A percentile compares a stretch with the other conserved stretches of the same genome.
These are phyloP conservation scores for Lotmaria passim DNA, from an alignment of 208 protist species.

Conservation along the genomic window DNA sequence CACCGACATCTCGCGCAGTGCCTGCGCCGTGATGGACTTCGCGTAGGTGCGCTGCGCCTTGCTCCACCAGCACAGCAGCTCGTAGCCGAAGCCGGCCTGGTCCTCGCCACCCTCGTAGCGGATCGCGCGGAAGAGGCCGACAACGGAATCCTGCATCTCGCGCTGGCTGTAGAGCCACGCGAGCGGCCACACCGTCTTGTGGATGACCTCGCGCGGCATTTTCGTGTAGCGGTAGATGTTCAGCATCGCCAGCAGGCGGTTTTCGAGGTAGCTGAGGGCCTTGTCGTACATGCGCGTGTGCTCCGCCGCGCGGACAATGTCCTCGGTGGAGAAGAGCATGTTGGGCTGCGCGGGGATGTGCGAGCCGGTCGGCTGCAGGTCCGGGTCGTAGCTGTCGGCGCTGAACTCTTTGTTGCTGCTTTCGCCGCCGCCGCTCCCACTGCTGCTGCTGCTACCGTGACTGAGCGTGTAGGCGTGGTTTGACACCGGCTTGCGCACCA, in stretches of 20 bases:
- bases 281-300: slow-evolving; percentile 92
- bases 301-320: slow-evolving; percentile 83
- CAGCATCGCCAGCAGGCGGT: slow-evolving; percentile 67
- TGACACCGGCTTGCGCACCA: slow-evolving; percentile 19
- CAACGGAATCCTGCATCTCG: slow-evolving; percentile 92
- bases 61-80: slow-evolving; percentile 88
- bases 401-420: slow-evolving; percentile 27
- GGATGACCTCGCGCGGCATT: slow-evolving; percentile 78
- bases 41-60: slow-evolving; percentile 85
- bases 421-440: slow-evolving; percentile 13
- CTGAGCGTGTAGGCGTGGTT: slow-evolving; percentile 20
- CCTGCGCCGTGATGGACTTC: slow-evolving; percentile 46
- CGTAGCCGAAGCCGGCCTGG: slow-evolving; percentile 83
- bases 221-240: slow-evolving; percentile 68
- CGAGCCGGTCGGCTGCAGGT: slow-evolving; percentile 25
- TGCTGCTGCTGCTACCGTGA: slow-evolving; percentile 23
- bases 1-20: slow-evolving; percentile 40
- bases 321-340: slow-evolving; percentile 84
- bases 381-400: slow-evolving; percentile 24
- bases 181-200: slow-evolving; percentile 81
- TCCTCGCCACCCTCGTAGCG: slow-evolving; percentile 76
- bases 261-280: slow-evolving; percentile 88
- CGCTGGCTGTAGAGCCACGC: slow-evolving; percentile 90
- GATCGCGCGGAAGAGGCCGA: slow-evolving; percentile 85
- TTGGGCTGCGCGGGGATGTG: slow-evolving; percentile 57